Percentiles rank a stretch among this genome's conserved stretches.
phyloP scores from a whole-genome alignment of 1,284 basidiomycete species.

The Trichosporon asahii region DNA sequence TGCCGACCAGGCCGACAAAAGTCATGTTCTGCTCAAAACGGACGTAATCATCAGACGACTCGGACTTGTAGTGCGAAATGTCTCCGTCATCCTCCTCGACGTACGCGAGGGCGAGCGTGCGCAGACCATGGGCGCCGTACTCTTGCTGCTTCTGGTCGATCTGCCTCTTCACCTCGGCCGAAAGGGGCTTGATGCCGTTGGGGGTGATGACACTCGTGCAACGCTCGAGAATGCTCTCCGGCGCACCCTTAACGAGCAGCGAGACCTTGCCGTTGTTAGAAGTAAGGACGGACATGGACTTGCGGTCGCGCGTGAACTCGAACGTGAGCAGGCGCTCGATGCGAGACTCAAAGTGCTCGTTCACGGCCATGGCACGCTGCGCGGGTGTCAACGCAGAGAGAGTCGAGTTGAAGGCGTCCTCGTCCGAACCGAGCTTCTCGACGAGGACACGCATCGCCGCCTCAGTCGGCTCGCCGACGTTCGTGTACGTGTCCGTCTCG shows the following conservation, averaged over 20 bases:
- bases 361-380: slow-evolving; percentile 74
- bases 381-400: slow-evolving; percentile 61
- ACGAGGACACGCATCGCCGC: slow-evolving; percentile 88
- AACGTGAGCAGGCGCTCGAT: slow-evolving; percentile 84
- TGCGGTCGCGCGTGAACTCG: slow-evolving; percentile 96
- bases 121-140: slow-evolving; percentile 78
- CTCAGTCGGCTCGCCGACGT: slow-evolving; percentile 95
- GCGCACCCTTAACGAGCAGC: slow-evolving; percentile 91
- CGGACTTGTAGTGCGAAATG: slow-evolving; percentile 71
- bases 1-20: slow-evolving; percentile 92
- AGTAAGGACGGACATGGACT: slow-evolving; percentile 96
- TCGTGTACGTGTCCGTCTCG: slow-evolving; percentile 66
- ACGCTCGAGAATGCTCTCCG: slow-evolving; percentile 87
- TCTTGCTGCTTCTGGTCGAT: slow-evolving; percentile 63
- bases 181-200: slow-evolving; percentile 62
- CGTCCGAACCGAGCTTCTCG: slow-evolving; percentile 67
- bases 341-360: slow-evolving; percentile 70
- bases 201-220: slow-evolving; percentile 68
- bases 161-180: slow-evolving; percentile 60
- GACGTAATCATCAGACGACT: slow-evolving; percentile 74
- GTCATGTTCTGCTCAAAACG: slow-evolving; percentile 86
- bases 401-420: slow-evolving; percentile 56
- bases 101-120: slow-evolving; percentile 88
- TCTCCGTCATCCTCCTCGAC: slow-evolving; percentile 73
- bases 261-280: slow-evolving; percentile 58